These are phyloP conservation scores for Herpetomonas muscarum DNA, from an alignment of 208 protist genomes.

Conservation along the genomic window DNA sequence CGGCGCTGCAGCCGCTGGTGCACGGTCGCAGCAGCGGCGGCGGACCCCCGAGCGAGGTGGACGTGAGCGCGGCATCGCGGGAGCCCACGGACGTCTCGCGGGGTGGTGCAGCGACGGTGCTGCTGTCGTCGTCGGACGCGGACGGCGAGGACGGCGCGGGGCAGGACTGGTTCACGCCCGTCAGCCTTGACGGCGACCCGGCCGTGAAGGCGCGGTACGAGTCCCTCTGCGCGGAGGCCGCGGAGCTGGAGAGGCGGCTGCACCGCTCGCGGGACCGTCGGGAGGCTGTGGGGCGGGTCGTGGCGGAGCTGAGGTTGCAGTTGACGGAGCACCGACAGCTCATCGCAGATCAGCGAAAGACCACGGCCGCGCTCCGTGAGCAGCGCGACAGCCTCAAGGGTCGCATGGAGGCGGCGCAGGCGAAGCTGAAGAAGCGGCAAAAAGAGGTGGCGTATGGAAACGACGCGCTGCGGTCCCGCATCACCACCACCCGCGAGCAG, in stretches of 20 bases:
- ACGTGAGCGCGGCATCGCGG: background rate
- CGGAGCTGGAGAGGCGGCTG: slow-evolving; percentile 42
- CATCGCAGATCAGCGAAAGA: slow-evolving; percentile 58
- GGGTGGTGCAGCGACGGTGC: no score
- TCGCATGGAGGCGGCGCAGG: slow-evolving; percentile 14
- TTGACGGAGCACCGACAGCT: slow-evolving; percentile 58
- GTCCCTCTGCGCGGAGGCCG: slow-evolving; percentile 34
- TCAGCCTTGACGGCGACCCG: slow-evolving; percentile 5
- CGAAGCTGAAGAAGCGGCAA: slow-evolving; percentile 48
- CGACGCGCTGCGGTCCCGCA: slow-evolving; percentile 41
- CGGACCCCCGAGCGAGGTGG: background rate
- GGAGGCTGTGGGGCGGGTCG: slow-evolving; percentile 24
- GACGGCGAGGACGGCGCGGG: no score
- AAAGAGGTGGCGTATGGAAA: slow-evolving; percentile 70
- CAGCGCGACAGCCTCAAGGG: slow-evolving; percentile 26
- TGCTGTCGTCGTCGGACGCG: no score
- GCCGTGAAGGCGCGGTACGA: slow-evolving; percentile 23
- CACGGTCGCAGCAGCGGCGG: background rate
- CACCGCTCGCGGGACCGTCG: slow-evolving; percentile 35
- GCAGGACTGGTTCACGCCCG: slow-evolving; percentile 25
- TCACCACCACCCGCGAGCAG: slow-evolving; percentile 27
- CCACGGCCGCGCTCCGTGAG: slow-evolving; percentile 32
- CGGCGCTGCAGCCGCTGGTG: background rate
- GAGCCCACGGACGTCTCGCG: background rate
- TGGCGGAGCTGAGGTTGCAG: slow-evolving; percentile 30